Conservation (phyloP, 345 rosid species). For the Eucalyptus cladocalyx region DNA sequence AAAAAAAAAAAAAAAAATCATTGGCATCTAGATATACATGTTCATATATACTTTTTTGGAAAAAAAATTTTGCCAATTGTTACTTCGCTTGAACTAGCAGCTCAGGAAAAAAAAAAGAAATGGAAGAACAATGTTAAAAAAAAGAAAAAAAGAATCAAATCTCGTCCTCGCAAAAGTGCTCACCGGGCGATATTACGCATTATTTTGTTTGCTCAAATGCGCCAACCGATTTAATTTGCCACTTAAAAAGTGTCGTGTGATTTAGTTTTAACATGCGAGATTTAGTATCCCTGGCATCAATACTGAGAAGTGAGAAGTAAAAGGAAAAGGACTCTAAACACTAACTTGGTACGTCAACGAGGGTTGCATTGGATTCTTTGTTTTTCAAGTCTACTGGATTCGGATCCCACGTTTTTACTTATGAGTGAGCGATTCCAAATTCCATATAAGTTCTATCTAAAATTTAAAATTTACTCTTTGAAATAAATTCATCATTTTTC, state of each 20-base stretch:
- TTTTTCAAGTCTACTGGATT: background rate
- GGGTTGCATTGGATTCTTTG: background rate
- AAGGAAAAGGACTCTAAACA: background rate
- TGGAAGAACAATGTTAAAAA: background rate
- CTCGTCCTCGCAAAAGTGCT: background rate
- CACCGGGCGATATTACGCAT: background rate
- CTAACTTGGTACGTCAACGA: background rate
- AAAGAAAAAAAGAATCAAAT: background rate
- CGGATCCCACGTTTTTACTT: background rate
- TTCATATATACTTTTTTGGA: background rate
- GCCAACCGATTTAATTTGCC: background rate
- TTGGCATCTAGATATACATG: background rate
- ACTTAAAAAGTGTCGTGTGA: background rate
- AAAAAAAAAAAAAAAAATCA: background rate
- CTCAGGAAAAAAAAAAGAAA: background rate
- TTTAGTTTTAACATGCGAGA: background rate
- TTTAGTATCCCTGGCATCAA: background rate
- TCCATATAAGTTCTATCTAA: accelerated
- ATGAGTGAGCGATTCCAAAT: accelerated
- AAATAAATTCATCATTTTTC: no score
- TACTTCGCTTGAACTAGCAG: background rate
- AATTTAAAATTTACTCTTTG: no score
- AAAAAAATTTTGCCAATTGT: background rate
- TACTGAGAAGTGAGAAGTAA: background rate
- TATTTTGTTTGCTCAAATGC: background rate